Conservation (phyloP, 2,329 filamentous ascomycete species). For the Byssochlamys sp. region DNA sequence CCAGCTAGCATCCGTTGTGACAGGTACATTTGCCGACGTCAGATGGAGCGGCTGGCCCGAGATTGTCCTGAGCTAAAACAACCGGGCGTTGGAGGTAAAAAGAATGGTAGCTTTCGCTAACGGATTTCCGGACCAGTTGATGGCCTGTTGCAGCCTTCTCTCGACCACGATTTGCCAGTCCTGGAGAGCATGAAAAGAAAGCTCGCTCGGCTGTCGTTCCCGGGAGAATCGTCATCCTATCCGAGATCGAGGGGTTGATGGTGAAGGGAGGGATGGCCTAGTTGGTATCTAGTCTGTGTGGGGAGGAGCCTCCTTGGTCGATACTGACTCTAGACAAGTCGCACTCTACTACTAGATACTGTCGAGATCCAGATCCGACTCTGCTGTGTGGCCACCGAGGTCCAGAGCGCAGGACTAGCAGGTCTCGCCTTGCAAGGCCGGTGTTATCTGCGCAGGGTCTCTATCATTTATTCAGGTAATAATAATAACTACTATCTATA, state of each 20-base stretch:
- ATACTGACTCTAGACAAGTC: not conserved
- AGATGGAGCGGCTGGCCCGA: not conserved
- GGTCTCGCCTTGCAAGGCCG: not conserved
- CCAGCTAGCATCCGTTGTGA: not conserved
- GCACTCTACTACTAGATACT: not conserved
- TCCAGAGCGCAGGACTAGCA: not conserved
- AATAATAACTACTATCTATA: not conserved
- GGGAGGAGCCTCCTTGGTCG: not conserved
- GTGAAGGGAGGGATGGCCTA: not conserved
- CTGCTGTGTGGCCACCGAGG: not conserved
- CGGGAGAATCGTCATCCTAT: not conserved
- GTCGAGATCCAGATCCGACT: not conserved
- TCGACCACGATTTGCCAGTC: not conserved
- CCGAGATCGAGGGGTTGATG: not conserved
- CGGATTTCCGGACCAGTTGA: not conserved
- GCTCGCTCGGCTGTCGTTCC: not conserved
- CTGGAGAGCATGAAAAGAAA: not conserved
- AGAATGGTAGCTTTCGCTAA: not conserved
- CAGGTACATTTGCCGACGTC: not conserved
- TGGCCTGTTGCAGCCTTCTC: not conserved
- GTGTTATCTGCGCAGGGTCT: not conserved
- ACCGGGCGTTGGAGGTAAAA: not conserved
- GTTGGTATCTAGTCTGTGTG: not conserved
- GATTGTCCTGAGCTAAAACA: not conserved
- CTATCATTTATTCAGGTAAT: not conserved